Percentiles rank a stretch among this genome's conserved stretches.
These are phyloP conservation scores for Verticillium isaacii DNA, from an alignment of 2,329 filamentous ascomycete species.

Conservation along the genomic window DNA sequence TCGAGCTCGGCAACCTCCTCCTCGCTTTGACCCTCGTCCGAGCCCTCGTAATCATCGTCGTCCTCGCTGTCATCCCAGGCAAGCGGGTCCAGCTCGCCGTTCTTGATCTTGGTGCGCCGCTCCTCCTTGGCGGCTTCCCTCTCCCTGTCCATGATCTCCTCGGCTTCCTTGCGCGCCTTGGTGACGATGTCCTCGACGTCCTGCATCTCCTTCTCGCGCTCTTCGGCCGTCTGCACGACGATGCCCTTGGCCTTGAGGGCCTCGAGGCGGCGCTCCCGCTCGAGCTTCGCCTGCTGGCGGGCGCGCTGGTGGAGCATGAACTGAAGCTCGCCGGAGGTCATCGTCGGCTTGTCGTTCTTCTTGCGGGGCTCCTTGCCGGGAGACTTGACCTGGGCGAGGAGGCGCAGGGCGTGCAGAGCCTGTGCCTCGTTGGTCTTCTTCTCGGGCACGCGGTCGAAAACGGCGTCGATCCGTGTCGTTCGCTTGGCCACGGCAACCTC, in stretches of 20 bases:
- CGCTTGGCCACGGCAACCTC: conserved; percentile 52
- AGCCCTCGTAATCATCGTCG: conserved; percentile 42
- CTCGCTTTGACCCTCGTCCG: conserved; percentile 32
- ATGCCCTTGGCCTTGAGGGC: conserved; percentile 76
- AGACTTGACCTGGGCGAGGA: conserved; percentile 67
- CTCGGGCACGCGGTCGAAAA: conserved; percentile 66
- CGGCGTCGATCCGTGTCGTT: conserved; percentile 45
- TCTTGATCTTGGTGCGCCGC: conserved; percentile 35
- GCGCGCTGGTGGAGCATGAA: conserved; percentile 64
- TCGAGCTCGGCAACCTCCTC: conserved; percentile 33
- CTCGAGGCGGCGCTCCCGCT: conserved; percentile 73
- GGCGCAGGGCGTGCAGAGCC: conserved; percentile 64
- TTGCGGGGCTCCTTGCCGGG: conserved; percentile 43
- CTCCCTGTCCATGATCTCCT: conserved; percentile 74
- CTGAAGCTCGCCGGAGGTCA: conserved; percentile 68
- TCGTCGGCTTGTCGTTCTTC: conserved; percentile 42
- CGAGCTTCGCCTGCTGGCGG: conserved; percentile 71
- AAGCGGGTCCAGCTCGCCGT: conserved; percentile 42
- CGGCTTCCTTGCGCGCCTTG: conserved; percentile 74
- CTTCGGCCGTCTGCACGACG: conserved; percentile 77
- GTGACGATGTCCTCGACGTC: conserved; percentile 86
- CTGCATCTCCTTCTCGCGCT: conserved; percentile 75
- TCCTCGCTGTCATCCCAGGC: conserved; percentile 55
- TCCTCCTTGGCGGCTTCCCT: conserved; percentile 67
- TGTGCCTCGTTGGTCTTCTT: conserved; percentile 58